Evolutionary conservation across 2,329 filamentous ascomycete genomes (phyloP), one percentile per base, ranked within the genome.

Genomic region (Neonectria ditissima): DNA sequence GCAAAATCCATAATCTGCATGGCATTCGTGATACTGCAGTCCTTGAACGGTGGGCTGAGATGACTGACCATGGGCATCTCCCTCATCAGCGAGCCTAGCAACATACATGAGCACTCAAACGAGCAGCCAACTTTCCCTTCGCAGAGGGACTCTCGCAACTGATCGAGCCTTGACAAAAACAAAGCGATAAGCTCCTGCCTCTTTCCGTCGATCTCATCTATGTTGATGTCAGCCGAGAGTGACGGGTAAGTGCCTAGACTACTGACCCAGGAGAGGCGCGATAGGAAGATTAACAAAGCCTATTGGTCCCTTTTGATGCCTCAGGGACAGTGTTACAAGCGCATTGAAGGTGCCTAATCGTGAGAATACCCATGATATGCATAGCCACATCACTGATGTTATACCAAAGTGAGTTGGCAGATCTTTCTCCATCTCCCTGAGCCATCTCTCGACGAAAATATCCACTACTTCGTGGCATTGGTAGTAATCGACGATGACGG

Each of bases 131-230:
- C 14, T 30, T 28, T 16, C 6, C 30, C 2, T 24, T 32, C 11
- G 8, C 43, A 18, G 11, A 56, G 13, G 2, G 7, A 13, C 16
- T 26, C 22, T 13, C 34, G 44, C 14, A 61, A 9, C 14, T 20
- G 11, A 16, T 52, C 26, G 6, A 62, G 30, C 11, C 16, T 9
- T 45, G 9, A 13, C 9, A 62, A 9, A 3, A 57, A n/a, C 1
- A 14, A 7, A 28, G 26, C 5, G 20, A 57, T 56, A 7, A 53
- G 1, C 5, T 41, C 10, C 34, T 56, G 45, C 28, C 59, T 52
- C n/a, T 13, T 39, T 22, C 22, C 3, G 20, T 56, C 59, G 28
- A 62, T 56, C n/a, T 22, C 18, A 6, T 51, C 59, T 62, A 4
- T 22, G 22, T 2, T 32, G n/a, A 30, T 50, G n/a, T 57, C 8